These are phyloP conservation scores for Hymenoscyphus fructigenus DNA, from an alignment of 2,329 filamentous ascomycete genomes.

Conservation along the genomic window DNA sequence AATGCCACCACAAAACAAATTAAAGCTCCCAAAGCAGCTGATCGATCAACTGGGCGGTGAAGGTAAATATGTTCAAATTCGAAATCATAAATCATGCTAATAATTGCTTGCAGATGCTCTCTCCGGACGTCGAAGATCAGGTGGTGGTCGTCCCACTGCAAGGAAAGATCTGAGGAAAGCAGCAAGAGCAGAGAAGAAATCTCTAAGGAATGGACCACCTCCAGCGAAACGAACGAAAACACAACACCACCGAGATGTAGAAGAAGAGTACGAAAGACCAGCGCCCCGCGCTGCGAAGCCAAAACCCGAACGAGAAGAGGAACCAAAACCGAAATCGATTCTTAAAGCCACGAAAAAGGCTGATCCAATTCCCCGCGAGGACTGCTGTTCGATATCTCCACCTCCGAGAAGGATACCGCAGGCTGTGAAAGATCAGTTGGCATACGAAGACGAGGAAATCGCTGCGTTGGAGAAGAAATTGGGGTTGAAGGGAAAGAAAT, in stretches of 20 bases:
- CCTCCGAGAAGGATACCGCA: slow-evolving; percentile 27
- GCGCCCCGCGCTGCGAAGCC: not conserved
- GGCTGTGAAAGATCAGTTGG: slow-evolving; percentile 61
- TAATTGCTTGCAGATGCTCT: slow-evolving; percentile 20
- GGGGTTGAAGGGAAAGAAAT: slow-evolving; percentile 69
- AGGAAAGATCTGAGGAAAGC: slow-evolving; percentile 38
- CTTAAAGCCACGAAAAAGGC: slow-evolving; percentile 30
- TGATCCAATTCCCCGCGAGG: slow-evolving; percentile 16
- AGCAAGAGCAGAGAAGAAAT: slow-evolving; percentile 34
- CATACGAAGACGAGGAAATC: slow-evolving; percentile 85
- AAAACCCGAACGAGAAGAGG: slow-evolving; percentile 9
- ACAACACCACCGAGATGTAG: slow-evolving; percentile 17
- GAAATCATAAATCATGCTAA: slow-evolving; percentile 11
- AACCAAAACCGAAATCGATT: slow-evolving; percentile 32
- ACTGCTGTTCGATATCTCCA: slow-evolving; percentile 20
- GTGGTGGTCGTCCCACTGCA: slow-evolving; percentile 16
- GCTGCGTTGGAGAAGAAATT: slow-evolving; percentile 82
- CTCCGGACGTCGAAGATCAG: slow-evolving; percentile 23
- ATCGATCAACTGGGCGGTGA: slow-evolving; percentile 45
- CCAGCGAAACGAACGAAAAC: slow-evolving; percentile 30
- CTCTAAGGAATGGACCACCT: slow-evolving; percentile 27
- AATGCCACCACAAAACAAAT: slow-evolving; percentile 36
- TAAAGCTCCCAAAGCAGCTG: slow-evolving; percentile 45
- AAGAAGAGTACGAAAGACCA: slow-evolving; percentile 1
- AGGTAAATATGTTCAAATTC: slow-evolving; percentile 22